Percentiles rank a stretch among this genome's conserved stretches.
These are phyloP conservation scores for Sabuloglossum arenarium DNA, from an alignment of 495 filamentous ascomycete species.

Conservation along the genomic window DNA sequence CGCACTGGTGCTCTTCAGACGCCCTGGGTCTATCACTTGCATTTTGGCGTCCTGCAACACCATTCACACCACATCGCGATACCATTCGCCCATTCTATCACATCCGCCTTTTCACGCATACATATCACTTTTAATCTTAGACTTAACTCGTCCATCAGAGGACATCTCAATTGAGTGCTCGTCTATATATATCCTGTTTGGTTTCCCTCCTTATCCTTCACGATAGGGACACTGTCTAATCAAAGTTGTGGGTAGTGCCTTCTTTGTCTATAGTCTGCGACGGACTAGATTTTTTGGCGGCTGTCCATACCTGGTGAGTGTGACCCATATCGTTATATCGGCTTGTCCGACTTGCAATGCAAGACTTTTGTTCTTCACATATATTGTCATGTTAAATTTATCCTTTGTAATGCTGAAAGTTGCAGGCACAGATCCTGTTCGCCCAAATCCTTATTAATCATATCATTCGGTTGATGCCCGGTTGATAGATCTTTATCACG, in stretches of 20 bases:
- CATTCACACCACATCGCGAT: slow-evolving; percentile 1
- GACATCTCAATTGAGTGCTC: not conserved
- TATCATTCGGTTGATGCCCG: not conserved
- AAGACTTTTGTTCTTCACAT: not conserved
- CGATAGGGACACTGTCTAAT: not conserved
- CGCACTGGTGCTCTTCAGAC: not conserved
- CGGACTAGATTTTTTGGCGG: not conserved
- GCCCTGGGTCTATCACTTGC: not conserved
- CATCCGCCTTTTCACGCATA: not conserved
- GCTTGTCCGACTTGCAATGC: not conserved
- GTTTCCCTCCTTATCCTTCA: not conserved
- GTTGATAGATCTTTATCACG: no score
- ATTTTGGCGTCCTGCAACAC: not conserved
- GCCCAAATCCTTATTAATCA: no score
- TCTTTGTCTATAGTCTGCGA: not conserved
- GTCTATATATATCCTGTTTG: not conserved
- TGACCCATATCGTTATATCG: not conserved
- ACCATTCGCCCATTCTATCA: not conserved
- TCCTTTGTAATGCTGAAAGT: no score
- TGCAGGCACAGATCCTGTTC: no score
- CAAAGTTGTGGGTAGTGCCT: not conserved
- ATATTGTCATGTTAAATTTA: not conserved
- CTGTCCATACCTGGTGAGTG: not conserved
- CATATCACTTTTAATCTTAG: not conserved
- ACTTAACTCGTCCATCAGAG: not conserved